Evolutionary conservation across 2,329 filamentous ascomycete species (phyloP).

Genomic region (Trichoderma koningiopsis): DNA sequence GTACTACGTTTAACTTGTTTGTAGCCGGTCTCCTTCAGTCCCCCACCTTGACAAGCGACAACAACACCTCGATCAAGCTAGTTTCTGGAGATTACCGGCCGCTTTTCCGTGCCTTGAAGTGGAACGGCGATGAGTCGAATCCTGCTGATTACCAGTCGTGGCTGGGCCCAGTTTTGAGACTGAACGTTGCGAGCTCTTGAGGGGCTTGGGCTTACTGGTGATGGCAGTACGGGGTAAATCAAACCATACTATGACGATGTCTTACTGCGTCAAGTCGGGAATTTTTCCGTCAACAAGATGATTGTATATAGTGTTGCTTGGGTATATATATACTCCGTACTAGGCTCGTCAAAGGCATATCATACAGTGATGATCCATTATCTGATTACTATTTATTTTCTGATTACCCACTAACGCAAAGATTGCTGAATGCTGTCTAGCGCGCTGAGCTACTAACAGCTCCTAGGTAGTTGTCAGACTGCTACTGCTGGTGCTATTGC

Average conservation of each 20-base stretch:
- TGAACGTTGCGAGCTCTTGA: neutral
- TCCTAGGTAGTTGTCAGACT: neutral
- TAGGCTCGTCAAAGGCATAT: neutral
- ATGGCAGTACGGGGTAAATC: neutral
- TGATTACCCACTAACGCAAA: neutral
- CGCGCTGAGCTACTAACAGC: neutral
- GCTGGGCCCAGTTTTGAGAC: slow-evolving; percentile 4
- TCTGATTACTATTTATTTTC: neutral
- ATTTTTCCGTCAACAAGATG: neutral
- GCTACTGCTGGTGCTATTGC: neutral
- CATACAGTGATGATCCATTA: neutral
- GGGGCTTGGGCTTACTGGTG: neutral
- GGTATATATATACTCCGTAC: neutral
- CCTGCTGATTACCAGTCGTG: slow-evolving; percentile 14
- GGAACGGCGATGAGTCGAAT: slow-evolving; percentile 1
- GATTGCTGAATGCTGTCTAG: neutral
- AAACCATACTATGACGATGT: no score
- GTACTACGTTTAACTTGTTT: neutral
- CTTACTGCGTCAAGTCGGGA: neutral
- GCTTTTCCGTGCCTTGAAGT: slow-evolving; percentile 6
- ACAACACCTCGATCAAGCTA: neutral
- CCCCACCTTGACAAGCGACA: slow-evolving; percentile 12
- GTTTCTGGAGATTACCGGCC: slow-evolving; percentile 15
- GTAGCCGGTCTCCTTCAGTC: neutral
- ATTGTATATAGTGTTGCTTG: neutral